Evolutionary conservation across 805 yeast genomes (phyloP).

Genomic region (Yarrowia sp.): DNA sequence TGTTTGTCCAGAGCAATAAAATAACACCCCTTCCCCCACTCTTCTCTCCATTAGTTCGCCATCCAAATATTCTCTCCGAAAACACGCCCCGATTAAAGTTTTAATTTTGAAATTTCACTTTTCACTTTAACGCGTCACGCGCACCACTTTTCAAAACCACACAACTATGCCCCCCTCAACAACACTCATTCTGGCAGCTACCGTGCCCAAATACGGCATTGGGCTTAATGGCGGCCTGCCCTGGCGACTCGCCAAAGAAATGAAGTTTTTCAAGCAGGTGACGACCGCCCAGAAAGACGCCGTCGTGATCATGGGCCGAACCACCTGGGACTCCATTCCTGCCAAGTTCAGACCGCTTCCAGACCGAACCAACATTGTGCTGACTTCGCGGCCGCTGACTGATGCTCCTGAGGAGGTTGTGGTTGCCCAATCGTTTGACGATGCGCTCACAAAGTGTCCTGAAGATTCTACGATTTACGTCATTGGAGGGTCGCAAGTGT

Average conservation of each 20-base stretch:
- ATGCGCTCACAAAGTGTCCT: slow-evolving; percentile 41
- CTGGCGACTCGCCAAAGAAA: slow-evolving; percentile 81
- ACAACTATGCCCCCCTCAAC: slow-evolving; percentile 39
- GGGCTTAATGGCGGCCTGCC: slow-evolving; percentile 81
- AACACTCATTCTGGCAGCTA: slow-evolving; percentile 79
- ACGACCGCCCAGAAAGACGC: slow-evolving; percentile 48
- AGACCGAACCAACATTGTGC: slow-evolving; percentile 68
- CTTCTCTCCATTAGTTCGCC: too few relatives aligned
- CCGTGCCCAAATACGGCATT: slow-evolving; percentile 77
- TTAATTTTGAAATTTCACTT: too few relatives aligned
- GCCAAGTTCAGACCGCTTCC: slow-evolving; percentile 76
- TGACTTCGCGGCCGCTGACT: slow-evolving; percentile 50
- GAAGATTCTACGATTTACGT: slow-evolving; percentile 60
- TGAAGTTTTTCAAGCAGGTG: slow-evolving; percentile 76
- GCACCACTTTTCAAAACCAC: not conserved
- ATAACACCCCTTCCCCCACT: too few relatives aligned
- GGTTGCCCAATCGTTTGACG: slow-evolving; percentile 46
- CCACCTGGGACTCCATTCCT: slow-evolving; percentile 95
- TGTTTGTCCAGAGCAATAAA: too few relatives aligned
- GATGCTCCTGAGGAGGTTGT: slow-evolving; percentile 34
- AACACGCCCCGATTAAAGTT: too few relatives aligned
- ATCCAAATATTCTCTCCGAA: too few relatives aligned
- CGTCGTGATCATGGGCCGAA: slow-evolving; percentile 87
- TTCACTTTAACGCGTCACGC: not conserved
- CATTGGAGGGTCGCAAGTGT: slow-evolving; percentile 92